phyloP scores from a whole-genome alignment of 257 asterid genomes.

The Gardenia jasminoides region DNA sequence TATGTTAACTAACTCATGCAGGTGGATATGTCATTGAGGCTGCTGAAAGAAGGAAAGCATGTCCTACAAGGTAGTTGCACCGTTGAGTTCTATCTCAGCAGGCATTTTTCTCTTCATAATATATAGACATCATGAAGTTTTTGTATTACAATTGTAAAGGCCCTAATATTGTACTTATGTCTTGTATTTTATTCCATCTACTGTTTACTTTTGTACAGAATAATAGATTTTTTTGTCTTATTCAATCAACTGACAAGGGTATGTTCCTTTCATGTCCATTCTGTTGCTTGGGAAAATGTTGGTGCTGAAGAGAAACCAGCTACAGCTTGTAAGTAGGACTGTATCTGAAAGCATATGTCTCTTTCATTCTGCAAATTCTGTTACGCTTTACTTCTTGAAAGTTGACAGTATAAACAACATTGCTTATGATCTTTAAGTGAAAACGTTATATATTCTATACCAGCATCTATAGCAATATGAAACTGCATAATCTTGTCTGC shows the following conservation, averaged over 20 bases:
- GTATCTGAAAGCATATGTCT: constrained; percentile 12
- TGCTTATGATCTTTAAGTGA: background rate
- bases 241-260: constrained; percentile 34
- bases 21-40: constrained; percentile 90
- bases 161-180: background rate
- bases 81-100: constrained; percentile 9
- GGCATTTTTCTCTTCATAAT: background rate
- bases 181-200: background rate
- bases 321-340: constrained; percentile 63
- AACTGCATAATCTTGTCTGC: background rate
- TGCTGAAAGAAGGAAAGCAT: constrained; percentile 80
- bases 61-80: constrained; percentile 83
- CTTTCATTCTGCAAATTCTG: background rate
- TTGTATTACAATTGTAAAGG: background rate
- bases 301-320: constrained; percentile 84
- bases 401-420: background rate
- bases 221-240: constrained; percentile 13
- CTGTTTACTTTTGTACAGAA: background rate
- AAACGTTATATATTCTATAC: background rate
- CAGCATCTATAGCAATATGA: constrained; percentile 1
- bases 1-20: constrained; percentile 31
- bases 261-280: constrained; percentile 37
- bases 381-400: background rate
- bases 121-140: background rate
- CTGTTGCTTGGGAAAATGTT: constrained; percentile 33